These are phyloP conservation scores for Sungouiozyma intestinalis DNA, from an alignment of 805 yeast genomes.

Conservation along the genomic window DNA sequence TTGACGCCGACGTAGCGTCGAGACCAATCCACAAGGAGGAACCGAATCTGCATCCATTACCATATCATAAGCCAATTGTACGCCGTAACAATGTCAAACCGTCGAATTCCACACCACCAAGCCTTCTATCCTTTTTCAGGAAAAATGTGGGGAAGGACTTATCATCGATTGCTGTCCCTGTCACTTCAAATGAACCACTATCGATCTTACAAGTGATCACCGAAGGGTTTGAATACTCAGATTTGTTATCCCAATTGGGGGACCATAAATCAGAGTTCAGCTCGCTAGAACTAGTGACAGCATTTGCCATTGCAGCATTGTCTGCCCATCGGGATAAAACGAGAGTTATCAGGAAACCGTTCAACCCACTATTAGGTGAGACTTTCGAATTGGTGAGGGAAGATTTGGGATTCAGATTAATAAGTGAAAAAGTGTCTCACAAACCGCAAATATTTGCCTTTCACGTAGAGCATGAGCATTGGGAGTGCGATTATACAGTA, in stretches of 20 bases:
- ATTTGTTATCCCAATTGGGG: conserved; percentile 52
- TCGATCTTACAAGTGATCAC: conserved; percentile 70
- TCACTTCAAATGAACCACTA: conserved; percentile 85
- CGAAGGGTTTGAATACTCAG: conserved; percentile 70
- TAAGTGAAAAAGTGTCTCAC: conserved; percentile 82
- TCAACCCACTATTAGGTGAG: conserved; percentile 90
- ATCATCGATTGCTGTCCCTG: conserved; percentile 83
- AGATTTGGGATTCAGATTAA: conserved; percentile 60
- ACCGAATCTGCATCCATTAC: conserved; percentile 56
- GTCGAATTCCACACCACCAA: conserved; percentile 68
- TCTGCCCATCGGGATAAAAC: conserved; percentile 65
- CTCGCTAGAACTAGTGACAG: conserved; percentile 52
- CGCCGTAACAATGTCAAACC: conserved; percentile 51
- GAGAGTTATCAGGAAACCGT: conserved; percentile 78
- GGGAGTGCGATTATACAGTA: conserved; percentile 60
- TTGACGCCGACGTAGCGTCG: neutral
- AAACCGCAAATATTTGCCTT: conserved; percentile 75
- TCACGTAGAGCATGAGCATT: conserved; percentile 57
- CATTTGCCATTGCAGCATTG: conserved; percentile 70
- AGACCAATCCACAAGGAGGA: neutral
- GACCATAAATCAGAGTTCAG: conserved; percentile 42
- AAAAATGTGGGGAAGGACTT: conserved; percentile 91
- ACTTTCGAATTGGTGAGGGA: conserved; percentile 85
- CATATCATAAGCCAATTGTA: conserved; percentile 32
- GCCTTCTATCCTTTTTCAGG: conserved; percentile 65